Percentiles rank a stretch among this genome's conserved stretches.
Conservation (phyloP, 2,329 filamentous ascomycete species). For the Harringtonia aguacate region DNA sequence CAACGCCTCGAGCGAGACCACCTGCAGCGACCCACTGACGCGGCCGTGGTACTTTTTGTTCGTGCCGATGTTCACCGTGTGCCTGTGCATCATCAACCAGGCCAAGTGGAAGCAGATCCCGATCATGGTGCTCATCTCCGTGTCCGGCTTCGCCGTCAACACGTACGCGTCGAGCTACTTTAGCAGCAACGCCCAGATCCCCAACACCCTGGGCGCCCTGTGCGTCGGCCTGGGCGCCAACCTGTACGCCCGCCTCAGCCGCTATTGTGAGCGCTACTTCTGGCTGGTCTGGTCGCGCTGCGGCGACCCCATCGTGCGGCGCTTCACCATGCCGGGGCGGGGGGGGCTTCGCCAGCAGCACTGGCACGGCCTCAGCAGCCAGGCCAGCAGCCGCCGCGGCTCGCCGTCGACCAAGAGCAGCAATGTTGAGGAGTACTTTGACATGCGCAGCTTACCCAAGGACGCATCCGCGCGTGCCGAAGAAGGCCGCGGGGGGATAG, state of each 20-base stretch:
- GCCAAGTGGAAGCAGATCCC: constrained; percentile 71
- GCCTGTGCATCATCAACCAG: constrained; percentile 52
- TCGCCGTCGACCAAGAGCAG: background rate
- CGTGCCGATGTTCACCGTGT: constrained; percentile 57
- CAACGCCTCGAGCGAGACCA: constrained; percentile 34
- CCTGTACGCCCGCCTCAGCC: constrained; percentile 60
- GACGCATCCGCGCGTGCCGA: constrained; percentile 5
- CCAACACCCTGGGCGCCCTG: constrained; percentile 67
- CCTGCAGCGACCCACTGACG: constrained; percentile 26
- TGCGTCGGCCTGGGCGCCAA: constrained; percentile 70
- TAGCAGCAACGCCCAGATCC: constrained; percentile 59
- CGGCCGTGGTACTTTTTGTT: constrained; percentile 44
- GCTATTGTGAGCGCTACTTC: constrained; percentile 43
- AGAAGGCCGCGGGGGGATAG: constrained; percentile 1
- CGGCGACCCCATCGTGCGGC: constrained; percentile 27
- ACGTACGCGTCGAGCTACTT: constrained; percentile 61
- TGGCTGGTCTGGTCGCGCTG: constrained; percentile 42
- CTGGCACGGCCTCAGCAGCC: background rate
- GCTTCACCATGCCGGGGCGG: constrained; percentile 9
- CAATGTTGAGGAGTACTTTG: constrained; percentile 3
- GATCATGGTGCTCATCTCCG: constrained; percentile 62
- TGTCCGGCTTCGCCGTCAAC: constrained; percentile 66
- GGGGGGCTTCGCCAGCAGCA: background rate
- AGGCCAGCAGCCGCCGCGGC: background rate
- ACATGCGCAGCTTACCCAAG: constrained; percentile 4